Percentiles rank a stretch among this genome's conserved stretches.
These are phyloP conservation scores for Botryotinia narcissicola DNA, from an alignment of 2,329 filamentous ascomycete species.

Conservation along the genomic window DNA sequence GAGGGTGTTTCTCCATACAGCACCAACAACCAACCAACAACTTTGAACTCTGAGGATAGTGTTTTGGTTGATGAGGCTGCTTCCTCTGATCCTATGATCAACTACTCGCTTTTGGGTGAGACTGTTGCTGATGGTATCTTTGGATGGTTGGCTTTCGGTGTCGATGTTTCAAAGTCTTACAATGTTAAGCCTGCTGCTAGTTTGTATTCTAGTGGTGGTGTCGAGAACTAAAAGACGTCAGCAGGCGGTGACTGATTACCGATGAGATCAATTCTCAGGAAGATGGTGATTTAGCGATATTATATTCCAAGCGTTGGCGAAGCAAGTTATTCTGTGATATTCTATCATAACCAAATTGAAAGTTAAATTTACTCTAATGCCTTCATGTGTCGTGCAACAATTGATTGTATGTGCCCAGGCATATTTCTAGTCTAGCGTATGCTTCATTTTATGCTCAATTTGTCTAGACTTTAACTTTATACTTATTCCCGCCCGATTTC, in stretches of 20 bases:
- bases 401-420: background rate
- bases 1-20: constrained; percentile 49
- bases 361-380: background rate
- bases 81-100: constrained; percentile 10
- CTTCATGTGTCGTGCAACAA: background rate
- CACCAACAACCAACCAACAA: constrained; percentile 47
- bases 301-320: background rate
- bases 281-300: background rate
- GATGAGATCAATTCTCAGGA: background rate
- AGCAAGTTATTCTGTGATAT: background rate
- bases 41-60: constrained; percentile 48
- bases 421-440: background rate
- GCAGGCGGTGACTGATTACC: background rate
- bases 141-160: constrained; percentile 18
- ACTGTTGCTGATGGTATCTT: constrained; percentile 16
- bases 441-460: background rate
- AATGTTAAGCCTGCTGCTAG: background rate
- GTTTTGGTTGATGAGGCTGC: constrained; percentile 4
- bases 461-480: background rate
- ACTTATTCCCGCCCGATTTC: background rate
- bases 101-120: constrained; percentile 11
- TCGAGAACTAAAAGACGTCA: background rate
- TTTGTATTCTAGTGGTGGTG: constrained; percentile 2
- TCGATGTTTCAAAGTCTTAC: background rate
- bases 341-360: background rate